These are phyloP conservation scores for Globisporangium yorkense DNA, from an alignment of 352 stramenopile genomes.

Conservation along the genomic window DNA sequence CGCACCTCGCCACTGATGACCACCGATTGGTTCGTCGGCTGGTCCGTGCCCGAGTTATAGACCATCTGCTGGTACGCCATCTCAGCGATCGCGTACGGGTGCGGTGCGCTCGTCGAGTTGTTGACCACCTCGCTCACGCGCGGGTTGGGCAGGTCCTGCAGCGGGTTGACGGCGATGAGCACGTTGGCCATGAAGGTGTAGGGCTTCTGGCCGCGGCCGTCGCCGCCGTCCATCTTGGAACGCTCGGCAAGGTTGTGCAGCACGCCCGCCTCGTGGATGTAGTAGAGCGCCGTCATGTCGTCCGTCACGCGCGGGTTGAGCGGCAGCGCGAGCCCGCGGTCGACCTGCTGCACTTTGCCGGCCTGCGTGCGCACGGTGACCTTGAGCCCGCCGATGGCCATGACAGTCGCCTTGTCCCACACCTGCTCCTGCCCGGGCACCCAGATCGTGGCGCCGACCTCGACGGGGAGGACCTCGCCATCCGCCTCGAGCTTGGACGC, in stretches of 20 bases:
- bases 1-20: constrained; percentile 73
- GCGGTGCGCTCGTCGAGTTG: constrained; percentile 62
- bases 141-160: constrained; percentile 79
- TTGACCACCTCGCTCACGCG: constrained; percentile 71
- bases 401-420: constrained; percentile 76
- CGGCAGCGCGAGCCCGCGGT: constrained; percentile 63
- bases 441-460: constrained; percentile 70
- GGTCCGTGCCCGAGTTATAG: constrained; percentile 81
- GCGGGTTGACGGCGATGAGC: constrained; percentile 89
- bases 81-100: constrained; percentile 86
- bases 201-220: constrained; percentile 61
- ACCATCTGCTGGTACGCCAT: constrained; percentile 92
- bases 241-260: constrained; percentile 93
- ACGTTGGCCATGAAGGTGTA: constrained; percentile 95
- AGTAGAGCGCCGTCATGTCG: constrained; percentile 94
- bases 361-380: constrained; percentile 79
- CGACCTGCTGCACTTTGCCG: constrained; percentile 84
- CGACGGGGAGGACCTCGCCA: constrained; percentile 66
- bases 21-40: constrained; percentile 83
- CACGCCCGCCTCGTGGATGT: constrained; percentile 94
- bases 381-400: constrained; percentile 83
- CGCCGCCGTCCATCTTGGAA: constrained; percentile 80
- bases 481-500: constrained; percentile 60
- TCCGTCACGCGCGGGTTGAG: constrained; percentile 80
- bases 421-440: constrained; percentile 64